Conservation (phyloP, 805 yeast species). For the Lipomyces orientalis region DNA sequence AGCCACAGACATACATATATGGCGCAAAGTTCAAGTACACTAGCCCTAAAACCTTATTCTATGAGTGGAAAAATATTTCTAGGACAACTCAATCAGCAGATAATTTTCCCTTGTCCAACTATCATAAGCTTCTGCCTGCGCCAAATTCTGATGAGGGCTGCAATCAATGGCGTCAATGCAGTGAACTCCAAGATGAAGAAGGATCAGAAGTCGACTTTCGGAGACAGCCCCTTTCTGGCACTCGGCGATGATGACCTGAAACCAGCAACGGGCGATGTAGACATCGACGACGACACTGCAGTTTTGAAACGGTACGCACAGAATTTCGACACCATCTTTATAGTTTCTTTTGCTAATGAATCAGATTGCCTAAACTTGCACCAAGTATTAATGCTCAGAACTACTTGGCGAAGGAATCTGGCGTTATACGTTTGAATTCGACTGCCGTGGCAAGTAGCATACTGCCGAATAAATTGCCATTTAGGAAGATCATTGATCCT, state of each 20-base stretch:
- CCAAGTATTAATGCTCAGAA: conserved; percentile 4
- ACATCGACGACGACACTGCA: not conserved
- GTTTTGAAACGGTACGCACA: conserved; percentile 1
- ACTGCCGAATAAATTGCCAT: conserved; percentile 13
- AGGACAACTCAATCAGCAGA: too few species aligned
- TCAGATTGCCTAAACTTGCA: conserved; percentile 11
- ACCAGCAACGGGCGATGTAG: not conserved
- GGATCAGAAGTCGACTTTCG: not conserved
- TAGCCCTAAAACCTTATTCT: not conserved
- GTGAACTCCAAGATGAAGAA: not conserved
- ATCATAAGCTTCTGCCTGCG: not conserved
- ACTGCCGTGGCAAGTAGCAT: conserved; percentile 8
- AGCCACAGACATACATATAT: not conserved
- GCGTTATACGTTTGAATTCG: conserved; percentile 24
- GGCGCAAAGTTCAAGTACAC: not conserved
- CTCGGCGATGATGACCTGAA: not conserved
- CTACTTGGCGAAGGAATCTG: conserved; percentile 14
- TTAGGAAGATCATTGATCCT: conserved; percentile 44
- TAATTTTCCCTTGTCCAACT: not conserved
- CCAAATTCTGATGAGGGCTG: not conserved
- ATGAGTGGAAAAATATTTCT: too few species aligned
- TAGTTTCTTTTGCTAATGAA: not conserved
- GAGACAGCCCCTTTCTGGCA: not conserved
- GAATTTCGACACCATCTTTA: not conserved
- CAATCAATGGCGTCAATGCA: not conserved